These are phyloP conservation scores for Blakeslea trispora DNA, from an alignment of 371 early-diverging fungal genomes.

Conservation along the genomic window DNA sequence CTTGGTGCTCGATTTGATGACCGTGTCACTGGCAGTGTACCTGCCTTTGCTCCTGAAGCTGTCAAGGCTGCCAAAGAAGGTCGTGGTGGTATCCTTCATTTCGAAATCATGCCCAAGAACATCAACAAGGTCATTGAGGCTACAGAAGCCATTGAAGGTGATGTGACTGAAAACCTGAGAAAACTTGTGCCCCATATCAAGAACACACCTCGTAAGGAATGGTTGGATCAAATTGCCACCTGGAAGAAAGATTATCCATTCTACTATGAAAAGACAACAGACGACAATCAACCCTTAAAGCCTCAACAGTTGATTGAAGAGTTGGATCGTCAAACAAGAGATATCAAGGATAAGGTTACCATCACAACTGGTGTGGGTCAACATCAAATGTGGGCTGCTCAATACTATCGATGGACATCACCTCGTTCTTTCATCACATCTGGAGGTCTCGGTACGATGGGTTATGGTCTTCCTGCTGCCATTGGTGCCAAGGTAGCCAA, in stretches of 20 bases:
- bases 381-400: slow-evolving; percentile 98
- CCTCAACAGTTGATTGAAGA: slow-evolving; percentile 95
- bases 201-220: slow-evolving; percentile 69
- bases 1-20: slow-evolving; percentile 98
- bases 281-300: slow-evolving; percentile 60
- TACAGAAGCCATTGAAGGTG: slow-evolving; percentile 92
- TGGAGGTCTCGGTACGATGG: slow-evolving; percentile 98
- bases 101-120: slow-evolving; percentile 98
- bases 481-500: slow-evolving; percentile 95
- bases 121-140: slow-evolving; percentile 96
- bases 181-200: slow-evolving; percentile 79
- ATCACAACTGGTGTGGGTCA: slow-evolving; percentile 97
- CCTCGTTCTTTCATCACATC: slow-evolving; percentile 92
- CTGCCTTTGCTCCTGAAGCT: slow-evolving; percentile 90
- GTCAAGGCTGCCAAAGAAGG: slow-evolving; percentile 83
- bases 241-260: slow-evolving; percentile 96
- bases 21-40: slow-evolving; percentile 93
- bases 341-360: slow-evolving; percentile 89
- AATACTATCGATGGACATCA: slow-evolving; percentile 83
- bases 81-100: slow-evolving; percentile 96
- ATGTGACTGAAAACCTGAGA: slow-evolving; percentile 84
- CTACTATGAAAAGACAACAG: slow-evolving; percentile 59
- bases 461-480: slow-evolving; percentile 93
- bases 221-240: slow-evolving; percentile 75
- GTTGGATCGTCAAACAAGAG: slow-evolving; percentile 78